Evolutionary conservation across 768 basidiomycete genomes (phyloP).

Genomic region (Kwoniella bestiolae): DNA sequence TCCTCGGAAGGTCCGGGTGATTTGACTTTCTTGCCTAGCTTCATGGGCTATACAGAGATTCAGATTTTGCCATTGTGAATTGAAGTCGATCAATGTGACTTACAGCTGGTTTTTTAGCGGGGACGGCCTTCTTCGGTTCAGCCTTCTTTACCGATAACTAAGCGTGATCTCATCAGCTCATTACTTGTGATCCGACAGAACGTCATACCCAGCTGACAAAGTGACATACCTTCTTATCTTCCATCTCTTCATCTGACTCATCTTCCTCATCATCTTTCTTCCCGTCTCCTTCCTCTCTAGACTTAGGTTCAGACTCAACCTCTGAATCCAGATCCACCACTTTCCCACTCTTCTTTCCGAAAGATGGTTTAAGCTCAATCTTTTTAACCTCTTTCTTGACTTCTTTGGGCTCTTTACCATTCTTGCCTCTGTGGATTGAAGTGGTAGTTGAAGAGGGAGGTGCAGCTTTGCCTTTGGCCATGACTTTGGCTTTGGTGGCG

Average conservation of each 20-base stretch:
- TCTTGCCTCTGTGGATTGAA: background rate
- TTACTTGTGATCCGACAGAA: background rate
- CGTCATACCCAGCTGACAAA: background rate
- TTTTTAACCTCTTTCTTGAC: slow-evolving; percentile 9
- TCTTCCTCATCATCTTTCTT: background rate
- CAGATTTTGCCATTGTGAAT: too few relatives aligned
- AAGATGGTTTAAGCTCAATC: slow-evolving; percentile 4
- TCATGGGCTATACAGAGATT: background rate
- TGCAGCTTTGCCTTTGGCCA: background rate
- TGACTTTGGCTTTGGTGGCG: background rate
- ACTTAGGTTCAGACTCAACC: background rate
- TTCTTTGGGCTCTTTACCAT: background rate
- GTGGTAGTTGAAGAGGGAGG: background rate
- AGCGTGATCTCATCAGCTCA: background rate
- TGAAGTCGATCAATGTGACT: too few relatives aligned
- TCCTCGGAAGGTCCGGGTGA: background rate
- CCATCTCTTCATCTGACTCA: background rate
- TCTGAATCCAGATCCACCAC: background rate
- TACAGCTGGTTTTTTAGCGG: background rate
- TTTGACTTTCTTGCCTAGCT: background rate
- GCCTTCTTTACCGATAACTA: slow-evolving; percentile 1
- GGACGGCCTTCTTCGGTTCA: background rate
- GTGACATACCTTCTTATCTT: background rate
- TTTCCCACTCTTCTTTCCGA: background rate
- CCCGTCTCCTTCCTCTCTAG: background rate